phyloP scores from a whole-genome alignment of 2,329 filamentous ascomycete species.

The Penicillium sp. region DNA sequence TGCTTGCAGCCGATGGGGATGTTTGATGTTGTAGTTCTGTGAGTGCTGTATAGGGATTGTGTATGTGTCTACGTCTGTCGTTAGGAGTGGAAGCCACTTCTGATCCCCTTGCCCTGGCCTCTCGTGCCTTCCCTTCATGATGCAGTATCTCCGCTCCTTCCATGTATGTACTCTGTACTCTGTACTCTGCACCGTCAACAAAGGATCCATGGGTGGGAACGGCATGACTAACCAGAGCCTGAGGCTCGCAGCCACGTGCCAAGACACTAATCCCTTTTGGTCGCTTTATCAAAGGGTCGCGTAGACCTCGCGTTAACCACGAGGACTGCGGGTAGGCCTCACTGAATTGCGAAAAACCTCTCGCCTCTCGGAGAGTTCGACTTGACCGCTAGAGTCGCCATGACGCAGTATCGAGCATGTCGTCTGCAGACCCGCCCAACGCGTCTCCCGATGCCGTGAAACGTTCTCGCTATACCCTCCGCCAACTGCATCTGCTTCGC shows the following conservation, averaged over 20 bases:
- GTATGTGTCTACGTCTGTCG: not conserved
- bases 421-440: conserved; percentile 54
- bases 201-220: not conserved
- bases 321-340: no score
- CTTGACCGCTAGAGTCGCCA: conserved; percentile 16
- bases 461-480: conserved; percentile 79
- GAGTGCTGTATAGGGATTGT: not conserved
- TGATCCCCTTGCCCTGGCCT: not conserved
- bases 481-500: conserved; percentile 76
- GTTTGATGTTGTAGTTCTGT: not conserved
- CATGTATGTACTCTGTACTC: not conserved
- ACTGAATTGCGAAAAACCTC: not conserved
- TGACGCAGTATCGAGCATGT: conserved; percentile 42
- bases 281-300: not conserved
- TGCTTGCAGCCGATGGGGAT: not conserved
- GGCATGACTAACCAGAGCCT: conserved; percentile 1
- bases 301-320: not conserved
- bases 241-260: conserved; percentile 21
- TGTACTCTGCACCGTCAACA: not conserved
- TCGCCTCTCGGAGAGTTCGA: not conserved
- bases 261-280: conserved; percentile 16
- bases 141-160: not conserved
- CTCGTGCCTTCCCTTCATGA: not conserved
- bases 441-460: conserved; percentile 35
- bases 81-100: not conserved